phyloP scores from a whole-genome alignment of 2,329 filamentous ascomycete species.

The Scedosporium apiospermum region DNA sequence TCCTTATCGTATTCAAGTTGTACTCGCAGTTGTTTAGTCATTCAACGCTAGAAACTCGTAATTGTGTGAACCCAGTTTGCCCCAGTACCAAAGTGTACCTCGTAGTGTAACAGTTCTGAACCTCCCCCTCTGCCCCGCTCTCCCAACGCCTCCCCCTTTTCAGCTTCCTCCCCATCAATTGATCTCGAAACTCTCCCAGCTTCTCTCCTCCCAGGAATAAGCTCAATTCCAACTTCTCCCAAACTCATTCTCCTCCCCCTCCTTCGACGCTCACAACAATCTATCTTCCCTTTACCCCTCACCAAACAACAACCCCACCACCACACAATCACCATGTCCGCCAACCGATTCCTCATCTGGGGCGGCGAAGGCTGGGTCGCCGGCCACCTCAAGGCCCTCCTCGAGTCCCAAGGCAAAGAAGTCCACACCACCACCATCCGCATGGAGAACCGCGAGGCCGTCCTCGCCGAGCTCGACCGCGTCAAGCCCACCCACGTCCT shows the following conservation, averaged over 20 bases:
- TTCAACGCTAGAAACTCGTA: background rate
- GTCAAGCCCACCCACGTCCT: slow-evolving; percentile 57
- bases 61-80: background rate
- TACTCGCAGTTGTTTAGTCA: background rate
- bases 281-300: background rate
- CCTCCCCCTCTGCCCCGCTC: background rate
- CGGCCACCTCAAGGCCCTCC: slow-evolving; percentile 48
- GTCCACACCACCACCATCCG: slow-evolving; percentile 51
- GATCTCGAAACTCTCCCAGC: no score
- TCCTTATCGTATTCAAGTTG: background rate
- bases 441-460: slow-evolving; percentile 53
- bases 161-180: background rate
- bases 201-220: background rate
- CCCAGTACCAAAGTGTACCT: background rate
- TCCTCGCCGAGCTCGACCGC: slow-evolving; percentile 44
- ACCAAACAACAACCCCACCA: background rate
- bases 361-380: slow-evolving; percentile 55
- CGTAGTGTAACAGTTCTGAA: background rate
- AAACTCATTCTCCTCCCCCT: background rate
- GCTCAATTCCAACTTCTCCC: background rate
- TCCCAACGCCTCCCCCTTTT: background rate
- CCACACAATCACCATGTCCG: slow-evolving; percentile 11
- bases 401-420: slow-evolving; percentile 50
- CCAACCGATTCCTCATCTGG: slow-evolving; percentile 52
- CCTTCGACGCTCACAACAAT: background rate